Base-by-base conservation (phyloP, 2,329 filamentous ascomycete species). In the Fusarium heterosporum region DNA sequence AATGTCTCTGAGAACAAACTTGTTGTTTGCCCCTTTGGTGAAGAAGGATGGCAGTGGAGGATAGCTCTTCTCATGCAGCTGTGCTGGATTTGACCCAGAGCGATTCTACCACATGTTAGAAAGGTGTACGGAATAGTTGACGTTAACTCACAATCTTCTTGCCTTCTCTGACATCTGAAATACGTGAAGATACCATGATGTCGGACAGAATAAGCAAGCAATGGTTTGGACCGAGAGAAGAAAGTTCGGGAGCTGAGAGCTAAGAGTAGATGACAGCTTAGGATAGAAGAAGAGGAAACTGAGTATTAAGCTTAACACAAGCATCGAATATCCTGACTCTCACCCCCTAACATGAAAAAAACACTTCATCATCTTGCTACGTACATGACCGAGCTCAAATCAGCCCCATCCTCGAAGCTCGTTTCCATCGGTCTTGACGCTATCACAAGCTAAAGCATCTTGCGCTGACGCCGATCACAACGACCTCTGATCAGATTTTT, bases 11-110 rank as follows among this genome's bases (percentile, higher is more conserved):
- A 51, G n/a, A 16, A 50, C 25, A 29, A 49, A 28, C 25, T 43
- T 65, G 13, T 26, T 57, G n/a, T 45, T 41, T 46, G 40, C 16
- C 11, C 29, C 26, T n/a, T 32, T 42, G 41, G 32, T 52, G 32
- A 63, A 63, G 7, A 49, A 57, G 5, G 61, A 55, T 22, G 41
- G 52, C 11, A 49, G 34, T 11, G 40, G 60, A 28, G 51, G 36
- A n/a, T 26, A 9, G n/a, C 30, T 45, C 14, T 47, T 58, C 48
- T 46, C 53, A 12, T 55, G 17, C 4, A 50, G 41, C 17, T 42
- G 26, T 13, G 13, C 25, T 48, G 47, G 38, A 14, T 12, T 34
- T 41, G 26, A 39, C 38, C 53, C 12, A n/a, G 26, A 16, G 34
- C 51, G 16, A 19, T 47, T 63, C 61, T 64, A 17, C 12, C 8